Evolutionary conservation across 352 stramenopile genomes (phyloP).

Genomic region (Phytophthora cajani): DNA sequence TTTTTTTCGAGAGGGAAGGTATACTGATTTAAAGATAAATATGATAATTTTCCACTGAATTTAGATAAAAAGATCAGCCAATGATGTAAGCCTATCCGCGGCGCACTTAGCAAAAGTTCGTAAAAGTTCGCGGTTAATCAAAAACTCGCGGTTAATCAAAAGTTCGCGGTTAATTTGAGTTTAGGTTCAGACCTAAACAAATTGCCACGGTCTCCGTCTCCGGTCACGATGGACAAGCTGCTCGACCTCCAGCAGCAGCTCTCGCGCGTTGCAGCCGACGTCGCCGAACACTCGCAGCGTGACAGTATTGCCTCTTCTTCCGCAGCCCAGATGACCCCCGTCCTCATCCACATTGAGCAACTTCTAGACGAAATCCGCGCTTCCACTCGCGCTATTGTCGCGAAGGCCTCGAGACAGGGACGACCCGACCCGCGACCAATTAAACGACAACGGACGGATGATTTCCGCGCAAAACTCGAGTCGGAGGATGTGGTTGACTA

Average conservation of each 20-base stretch:
- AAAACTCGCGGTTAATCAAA: too few species aligned
- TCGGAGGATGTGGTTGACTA: neutral
- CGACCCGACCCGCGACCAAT: neutral
- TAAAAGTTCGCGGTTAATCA: too few species aligned
- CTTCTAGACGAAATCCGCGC: slow-evolving; percentile 3
- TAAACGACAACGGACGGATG: neutral
- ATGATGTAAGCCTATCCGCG: too few species aligned
- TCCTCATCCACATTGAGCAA: slow-evolving; percentile 5
- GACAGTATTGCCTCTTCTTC: neutral
- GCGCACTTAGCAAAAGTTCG: too few species aligned
- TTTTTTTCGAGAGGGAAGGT: too few species aligned
- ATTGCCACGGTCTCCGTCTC: too few species aligned
- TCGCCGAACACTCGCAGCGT: neutral
- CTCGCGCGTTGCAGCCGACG: neutral
- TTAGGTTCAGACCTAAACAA: too few species aligned
- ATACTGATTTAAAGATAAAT: too few species aligned
- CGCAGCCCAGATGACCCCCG: neutral
- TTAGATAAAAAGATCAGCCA: too few species aligned
- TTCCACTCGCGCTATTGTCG: neutral
- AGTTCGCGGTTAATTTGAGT: too few species aligned
- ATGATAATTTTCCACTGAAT: too few species aligned
- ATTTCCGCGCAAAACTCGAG: neutral
- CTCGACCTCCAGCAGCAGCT: neutral
- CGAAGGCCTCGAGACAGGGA: neutral
- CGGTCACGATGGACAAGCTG: neutral